Percentiles rank a stretch among this genome's conserved stretches.
phyloP scores from a whole-genome alignment of 108 stramenopile species.

The Nitzschia sp. region DNA sequence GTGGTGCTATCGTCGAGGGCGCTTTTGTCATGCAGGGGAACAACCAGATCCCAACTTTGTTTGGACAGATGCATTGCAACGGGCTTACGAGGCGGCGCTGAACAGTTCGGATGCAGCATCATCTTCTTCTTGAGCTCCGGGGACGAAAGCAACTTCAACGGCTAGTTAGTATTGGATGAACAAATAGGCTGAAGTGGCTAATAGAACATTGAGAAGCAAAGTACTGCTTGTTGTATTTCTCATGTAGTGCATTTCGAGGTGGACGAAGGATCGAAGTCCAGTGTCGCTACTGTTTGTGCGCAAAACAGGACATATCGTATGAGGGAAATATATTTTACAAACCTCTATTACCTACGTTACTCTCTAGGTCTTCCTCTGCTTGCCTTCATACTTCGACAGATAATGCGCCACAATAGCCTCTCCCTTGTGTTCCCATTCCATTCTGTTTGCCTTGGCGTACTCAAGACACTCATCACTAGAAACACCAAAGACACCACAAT shows the following conservation, averaged over 20 bases:
- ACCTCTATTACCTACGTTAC: too few species aligned
- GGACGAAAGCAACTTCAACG: background rate
- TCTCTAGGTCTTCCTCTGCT: too few species aligned
- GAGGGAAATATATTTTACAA: too few species aligned
- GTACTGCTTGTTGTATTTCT: too few species aligned
- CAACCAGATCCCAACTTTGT: conserved; percentile 76
- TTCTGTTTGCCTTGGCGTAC: background rate
- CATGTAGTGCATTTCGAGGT: too few species aligned
- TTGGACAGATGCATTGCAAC: conserved; percentile 81
- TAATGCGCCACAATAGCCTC: background rate
- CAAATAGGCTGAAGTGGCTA: too few species aligned
- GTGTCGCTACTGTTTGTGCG: too few species aligned
- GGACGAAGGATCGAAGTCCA: too few species aligned
- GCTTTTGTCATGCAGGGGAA: conserved; percentile 76
- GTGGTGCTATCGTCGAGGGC: conserved; percentile 86
- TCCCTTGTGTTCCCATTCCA: conserved; percentile 3
- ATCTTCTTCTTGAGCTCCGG: conserved; percentile 1
- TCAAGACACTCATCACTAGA: conserved; percentile 11
- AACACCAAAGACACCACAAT: conserved; percentile 18
- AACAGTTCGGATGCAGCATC: conserved; percentile 7
- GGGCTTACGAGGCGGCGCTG: conserved; percentile 67
- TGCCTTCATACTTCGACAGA: background rate
- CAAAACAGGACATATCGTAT: too few species aligned
- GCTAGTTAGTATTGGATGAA: too few species aligned
- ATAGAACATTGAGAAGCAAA: too few species aligned